These are phyloP conservation scores for Tetramitus jugosus DNA, from an alignment of 208 protist genomes.

Conservation along the genomic window DNA sequence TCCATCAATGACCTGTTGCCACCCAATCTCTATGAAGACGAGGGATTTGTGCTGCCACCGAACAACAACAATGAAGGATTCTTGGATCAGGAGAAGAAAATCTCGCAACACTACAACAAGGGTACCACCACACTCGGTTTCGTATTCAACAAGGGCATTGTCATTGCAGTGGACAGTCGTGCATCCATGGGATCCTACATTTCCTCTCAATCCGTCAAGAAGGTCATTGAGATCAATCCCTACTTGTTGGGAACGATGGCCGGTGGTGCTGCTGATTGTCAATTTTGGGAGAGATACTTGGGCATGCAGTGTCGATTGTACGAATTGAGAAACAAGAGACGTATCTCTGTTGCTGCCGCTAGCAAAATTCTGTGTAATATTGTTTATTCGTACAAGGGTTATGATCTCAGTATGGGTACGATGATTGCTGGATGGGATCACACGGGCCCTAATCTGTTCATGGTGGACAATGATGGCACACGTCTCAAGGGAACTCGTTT, in stretches of 20 bases:
- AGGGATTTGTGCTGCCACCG: background rate
- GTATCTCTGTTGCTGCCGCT: slow-evolving; percentile 95
- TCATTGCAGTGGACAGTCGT: slow-evolving; percentile 98
- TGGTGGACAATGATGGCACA: slow-evolving; percentile 98
- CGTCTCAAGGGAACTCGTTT: slow-evolving; percentile 93
- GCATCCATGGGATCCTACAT: slow-evolving; percentile 97
- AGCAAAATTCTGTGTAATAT: slow-evolving; percentile 99
- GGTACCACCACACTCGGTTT: slow-evolving; percentile 99
- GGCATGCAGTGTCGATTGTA: slow-evolving; percentile 82
- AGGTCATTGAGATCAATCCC: slow-evolving; percentile 98
- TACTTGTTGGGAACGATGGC: slow-evolving; percentile 99
- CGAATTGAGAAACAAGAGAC: slow-evolving; percentile 84
- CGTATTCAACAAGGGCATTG: slow-evolving; percentile 91
- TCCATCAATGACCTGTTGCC: too few relatives aligned
- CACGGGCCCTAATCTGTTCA: slow-evolving; percentile 94
- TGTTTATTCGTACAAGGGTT: slow-evolving; percentile 94
- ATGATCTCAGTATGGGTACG: slow-evolving; percentile 94
- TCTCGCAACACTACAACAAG: background rate
- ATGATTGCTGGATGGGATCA: slow-evolving; percentile 96
- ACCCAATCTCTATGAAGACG: background rate
- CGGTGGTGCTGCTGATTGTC: slow-evolving; percentile 98
- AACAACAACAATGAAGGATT: background rate
- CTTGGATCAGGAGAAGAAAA: background rate
- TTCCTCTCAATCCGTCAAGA: slow-evolving; percentile 96
- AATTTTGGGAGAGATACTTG: slow-evolving; percentile 97